Evolutionary conservation across 2,329 filamentous ascomycete species (phyloP).

Genomic region (Fusarium denticulatum): DNA sequence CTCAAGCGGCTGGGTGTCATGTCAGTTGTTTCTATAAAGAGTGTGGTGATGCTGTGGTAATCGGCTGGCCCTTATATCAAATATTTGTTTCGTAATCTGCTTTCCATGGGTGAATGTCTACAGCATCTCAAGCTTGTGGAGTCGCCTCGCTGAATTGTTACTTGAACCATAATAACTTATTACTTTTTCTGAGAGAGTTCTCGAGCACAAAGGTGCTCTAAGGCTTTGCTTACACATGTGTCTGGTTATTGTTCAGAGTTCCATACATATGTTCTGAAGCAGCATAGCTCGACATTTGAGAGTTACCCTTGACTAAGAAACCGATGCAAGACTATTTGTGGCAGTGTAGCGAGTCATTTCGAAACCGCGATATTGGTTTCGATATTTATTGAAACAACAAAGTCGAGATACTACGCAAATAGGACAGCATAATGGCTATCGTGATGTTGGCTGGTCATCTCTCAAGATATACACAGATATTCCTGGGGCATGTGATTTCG

Average conservation of each 20-base stretch:
- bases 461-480: background rate
- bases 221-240: background rate
- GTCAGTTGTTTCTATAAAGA: background rate
- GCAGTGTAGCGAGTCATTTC: background rate
- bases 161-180: background rate
- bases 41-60: background rate
- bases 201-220: background rate
- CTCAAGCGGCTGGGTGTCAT: background rate
- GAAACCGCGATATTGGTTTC: fast-evolving
- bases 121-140: background rate
- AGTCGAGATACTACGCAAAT: background rate
- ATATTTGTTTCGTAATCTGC: background rate
- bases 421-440: background rate
- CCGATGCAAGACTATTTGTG: background rate
- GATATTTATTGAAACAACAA: background rate
- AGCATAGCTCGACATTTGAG: background rate
- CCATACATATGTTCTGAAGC: background rate
- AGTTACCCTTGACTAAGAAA: too few species aligned
- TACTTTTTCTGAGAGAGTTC: background rate
- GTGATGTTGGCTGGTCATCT: background rate
- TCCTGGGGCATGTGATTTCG: background rate
- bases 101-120: too few species aligned
- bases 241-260: background rate
- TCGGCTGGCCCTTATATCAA: fast-evolving
- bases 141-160: background rate